Percentiles rank a stretch among this genome's conserved stretches.
Conservation (phyloP, 345 rosid genomes). For the Corchorus capsularis region DNA sequence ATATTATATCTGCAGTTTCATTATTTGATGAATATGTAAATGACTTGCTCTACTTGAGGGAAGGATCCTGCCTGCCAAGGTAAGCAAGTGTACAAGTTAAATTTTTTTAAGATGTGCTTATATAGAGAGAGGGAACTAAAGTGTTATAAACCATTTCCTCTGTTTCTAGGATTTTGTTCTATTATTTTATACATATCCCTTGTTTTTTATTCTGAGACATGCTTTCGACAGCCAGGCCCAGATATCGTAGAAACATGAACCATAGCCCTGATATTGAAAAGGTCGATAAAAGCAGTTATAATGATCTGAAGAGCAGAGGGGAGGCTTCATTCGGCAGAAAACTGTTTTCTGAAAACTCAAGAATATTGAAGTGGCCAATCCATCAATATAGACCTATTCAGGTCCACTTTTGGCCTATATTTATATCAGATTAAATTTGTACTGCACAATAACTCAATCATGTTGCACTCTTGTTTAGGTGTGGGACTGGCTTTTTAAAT, state of each 20-base stretch:
- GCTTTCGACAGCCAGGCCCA: slow-evolving; percentile 75
- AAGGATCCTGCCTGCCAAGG: slow-evolving; percentile 87
- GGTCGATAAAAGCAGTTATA: slow-evolving; percentile 32
- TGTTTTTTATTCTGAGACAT: slow-evolving; percentile 24
- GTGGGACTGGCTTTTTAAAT: slow-evolving; percentile 91
- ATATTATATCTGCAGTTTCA: slow-evolving; percentile 62
- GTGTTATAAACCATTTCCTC: background rate
- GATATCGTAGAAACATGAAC: slow-evolving; percentile 47
- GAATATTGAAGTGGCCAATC: slow-evolving; percentile 58
- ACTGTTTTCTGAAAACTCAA: slow-evolving; percentile 54
- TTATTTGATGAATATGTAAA: slow-evolving; percentile 80
- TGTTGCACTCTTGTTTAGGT: slow-evolving; percentile 44
- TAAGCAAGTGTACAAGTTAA: slow-evolving; percentile 14
- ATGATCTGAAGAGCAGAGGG: slow-evolving; percentile 41
- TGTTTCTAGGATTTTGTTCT: background rate
- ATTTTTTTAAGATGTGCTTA: background rate
- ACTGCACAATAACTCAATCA: background rate
- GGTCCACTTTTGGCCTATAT: slow-evolving; percentile 33
- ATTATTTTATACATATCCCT: background rate
- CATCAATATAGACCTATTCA: slow-evolving; percentile 68
- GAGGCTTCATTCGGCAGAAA: slow-evolving; percentile 43
- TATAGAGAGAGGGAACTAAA: background rate
- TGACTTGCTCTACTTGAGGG: slow-evolving; percentile 75
- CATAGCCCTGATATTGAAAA: slow-evolving; percentile 31
- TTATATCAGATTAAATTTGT: background rate